A percentile compares a stretch with the other conserved stretches of the same genome.
Conservation (phyloP, 2,329 filamentous ascomycete species). For the Colletotrichum sp. region DNA sequence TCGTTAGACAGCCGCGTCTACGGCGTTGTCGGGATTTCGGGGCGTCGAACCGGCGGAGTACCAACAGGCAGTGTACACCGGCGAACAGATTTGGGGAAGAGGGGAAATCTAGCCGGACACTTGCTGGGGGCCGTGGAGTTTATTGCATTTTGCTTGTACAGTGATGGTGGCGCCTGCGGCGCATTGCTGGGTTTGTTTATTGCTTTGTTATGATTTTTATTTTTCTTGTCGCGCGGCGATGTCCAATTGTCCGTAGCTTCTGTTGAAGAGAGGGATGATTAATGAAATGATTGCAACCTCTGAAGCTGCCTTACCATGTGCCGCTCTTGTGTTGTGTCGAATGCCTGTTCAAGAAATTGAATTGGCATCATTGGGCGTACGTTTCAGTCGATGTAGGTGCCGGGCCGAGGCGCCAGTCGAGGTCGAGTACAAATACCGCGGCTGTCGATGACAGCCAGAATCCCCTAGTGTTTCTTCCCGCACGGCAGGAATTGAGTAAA, state of each 20-base stretch:
- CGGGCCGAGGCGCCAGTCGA: not conserved
- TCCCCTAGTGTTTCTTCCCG: rapidly evolving
- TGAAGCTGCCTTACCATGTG: not conserved
- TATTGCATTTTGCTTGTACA: not conserved
- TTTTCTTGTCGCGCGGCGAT: not conserved
- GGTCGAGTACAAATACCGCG: not conserved
- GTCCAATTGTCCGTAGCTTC: not conserved
- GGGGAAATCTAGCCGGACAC: not conserved
- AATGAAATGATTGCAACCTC: not conserved
- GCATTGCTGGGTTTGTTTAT: not conserved
- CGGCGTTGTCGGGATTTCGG: constrained; percentile 13
- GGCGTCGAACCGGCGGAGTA: constrained; percentile 10
- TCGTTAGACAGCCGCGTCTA: not conserved
- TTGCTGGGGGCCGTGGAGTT: not conserved
- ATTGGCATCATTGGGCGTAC: rapidly evolving
- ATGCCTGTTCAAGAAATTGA: not conserved
- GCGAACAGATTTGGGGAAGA: not conserved
- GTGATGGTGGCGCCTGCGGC: not conserved
- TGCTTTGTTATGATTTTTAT: not conserved
- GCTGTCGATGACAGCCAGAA: not conserved
- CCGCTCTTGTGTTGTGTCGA: rapidly evolving
- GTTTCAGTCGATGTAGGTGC: not conserved
- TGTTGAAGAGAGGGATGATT: not conserved
- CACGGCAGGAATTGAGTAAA: rapidly evolving
- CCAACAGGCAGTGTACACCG: not conserved